Percentiles rank a stretch among this genome's conserved stretches.
Conservation (phyloP, 2,329 filamentous ascomycete species). For the Aspergillus pseudotamarii region DNA sequence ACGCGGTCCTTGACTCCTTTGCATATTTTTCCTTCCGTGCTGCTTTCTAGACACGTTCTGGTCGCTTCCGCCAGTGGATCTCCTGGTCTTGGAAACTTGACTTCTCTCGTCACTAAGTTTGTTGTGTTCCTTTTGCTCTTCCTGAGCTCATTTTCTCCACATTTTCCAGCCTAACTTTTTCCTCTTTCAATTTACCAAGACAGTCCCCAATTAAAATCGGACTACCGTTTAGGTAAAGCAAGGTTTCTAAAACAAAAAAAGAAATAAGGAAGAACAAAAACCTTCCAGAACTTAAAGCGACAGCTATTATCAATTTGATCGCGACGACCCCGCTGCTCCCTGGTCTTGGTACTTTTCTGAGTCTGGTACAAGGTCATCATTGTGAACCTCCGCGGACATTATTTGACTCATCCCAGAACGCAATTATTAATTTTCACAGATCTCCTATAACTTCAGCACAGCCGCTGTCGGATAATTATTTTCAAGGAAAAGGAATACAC, state of each 20-base stretch:
- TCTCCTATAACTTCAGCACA: neutral
- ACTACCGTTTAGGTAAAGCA: neutral
- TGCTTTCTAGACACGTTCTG: neutral
- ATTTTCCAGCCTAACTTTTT: slow-evolving; percentile 2
- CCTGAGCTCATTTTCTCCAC: neutral
- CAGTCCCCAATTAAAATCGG: neutral
- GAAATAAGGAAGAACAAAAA: neutral
- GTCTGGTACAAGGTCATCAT: neutral
- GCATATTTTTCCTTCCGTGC: neutral
- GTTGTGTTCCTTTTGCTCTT: neutral
- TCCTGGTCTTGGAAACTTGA: neutral
- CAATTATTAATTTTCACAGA: neutral
- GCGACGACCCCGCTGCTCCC: neutral
- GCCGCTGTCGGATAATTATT: neutral
- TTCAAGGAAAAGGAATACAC: neutral
- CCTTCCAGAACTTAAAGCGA: neutral
- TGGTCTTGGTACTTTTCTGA: neutral
- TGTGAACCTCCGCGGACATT: neutral
- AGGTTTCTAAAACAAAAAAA: neutral
- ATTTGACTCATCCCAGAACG: neutral
- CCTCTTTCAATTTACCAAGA: neutral
- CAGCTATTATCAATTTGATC: neutral
- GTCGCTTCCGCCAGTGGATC: slow-evolving; percentile 4
- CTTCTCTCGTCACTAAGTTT: neutral
- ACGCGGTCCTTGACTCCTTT: neutral